Base-by-base conservation (phyloP, 768 basidiomycete species). In the Crucibulum laeve region DNA sequence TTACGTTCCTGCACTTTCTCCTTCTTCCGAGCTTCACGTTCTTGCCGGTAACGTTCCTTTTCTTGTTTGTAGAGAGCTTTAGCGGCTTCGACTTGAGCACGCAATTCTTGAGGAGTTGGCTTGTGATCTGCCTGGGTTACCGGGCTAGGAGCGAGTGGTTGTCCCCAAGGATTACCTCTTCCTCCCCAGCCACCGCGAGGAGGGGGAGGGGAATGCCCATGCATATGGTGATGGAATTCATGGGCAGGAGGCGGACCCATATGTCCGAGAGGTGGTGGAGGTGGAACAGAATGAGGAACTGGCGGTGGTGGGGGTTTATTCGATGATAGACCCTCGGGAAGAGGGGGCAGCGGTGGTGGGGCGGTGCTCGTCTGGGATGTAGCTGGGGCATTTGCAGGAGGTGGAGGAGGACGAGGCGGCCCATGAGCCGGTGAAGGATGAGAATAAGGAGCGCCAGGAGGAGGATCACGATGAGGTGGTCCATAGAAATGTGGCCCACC, bases 1-100 rank as follows among this genome's bases (percentile, higher is more conserved):
- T 45, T 59, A 8, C 42, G 40, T 37, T 63, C 64, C 42, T 61
- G 62, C 38, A 63, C 64, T 49, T 62, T 66, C 44, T 65, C 68
- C 49, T 63, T 68, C 50, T 58, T 70, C 44, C 69, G 74, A 19
- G 66, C 64, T 38, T 80, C 77, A 41, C 78, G 73, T 41, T 81
- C 77, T 50, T 64, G 64, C 22, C 84, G 75, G 52, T 87, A 87
- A 18, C 67, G 68, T 52, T 86, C 84, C 54, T 90, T 90, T 60
- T 81, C 76, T 1, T 69, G 70, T 61, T 78, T 84, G 59, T 90
- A 90, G 18, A 64, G 62, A 21, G 67, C 68, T 52, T 87, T 90
- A 1, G 87, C 84, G 15, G 66, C 75, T 53, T 87, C 80, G 3
- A 88, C 74, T 23, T 76, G 68, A 22, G 67, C 67, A 25, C 64